A percentile compares a stretch with the other conserved stretches of the same genome.
Conservation (phyloP, 257 asterid species). For the Nicotiana sylvestris region DNA sequence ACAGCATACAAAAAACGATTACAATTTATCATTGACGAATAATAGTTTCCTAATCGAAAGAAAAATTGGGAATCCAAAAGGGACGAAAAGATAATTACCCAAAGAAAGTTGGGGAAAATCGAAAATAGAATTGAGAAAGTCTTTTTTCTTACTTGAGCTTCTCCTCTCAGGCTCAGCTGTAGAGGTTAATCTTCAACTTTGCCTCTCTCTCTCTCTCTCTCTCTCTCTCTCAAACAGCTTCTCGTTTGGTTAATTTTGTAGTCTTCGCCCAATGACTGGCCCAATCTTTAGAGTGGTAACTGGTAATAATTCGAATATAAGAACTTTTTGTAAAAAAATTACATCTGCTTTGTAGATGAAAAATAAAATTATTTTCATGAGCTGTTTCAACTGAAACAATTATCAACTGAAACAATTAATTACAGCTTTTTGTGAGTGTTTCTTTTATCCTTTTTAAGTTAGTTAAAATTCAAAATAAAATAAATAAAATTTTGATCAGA, state of each 20-base stretch:
- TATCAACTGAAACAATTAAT: too few species aligned
- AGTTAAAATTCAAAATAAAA: too few species aligned
- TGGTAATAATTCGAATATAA: too few species aligned
- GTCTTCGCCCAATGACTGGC: background rate
- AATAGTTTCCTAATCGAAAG: background rate
- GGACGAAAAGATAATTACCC: background rate
- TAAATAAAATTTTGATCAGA: too few species aligned
- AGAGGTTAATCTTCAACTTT: constrained; percentile 5
- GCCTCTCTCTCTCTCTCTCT: background rate
- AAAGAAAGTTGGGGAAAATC: background rate
- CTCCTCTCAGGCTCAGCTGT: constrained; percentile 1
- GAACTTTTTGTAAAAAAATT: too few species aligned
- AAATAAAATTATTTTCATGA: too few species aligned
- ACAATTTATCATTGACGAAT: background rate
- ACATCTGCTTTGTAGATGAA: too few species aligned
- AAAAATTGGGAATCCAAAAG: background rate
- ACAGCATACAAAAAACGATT: background rate
- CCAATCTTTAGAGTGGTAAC: background rate
- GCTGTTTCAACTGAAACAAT: too few species aligned
- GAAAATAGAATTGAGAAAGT: background rate
- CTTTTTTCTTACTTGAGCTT: background rate
- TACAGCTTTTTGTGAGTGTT: too few species aligned
- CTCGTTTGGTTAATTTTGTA: background rate
- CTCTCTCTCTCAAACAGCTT: background rate
- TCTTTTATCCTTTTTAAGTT: too few species aligned